Evolutionary conservation across 208 protist species (phyloP), one percentile per base, ranked within the genome.

Genomic region (Naegleria fowleri): DNA sequence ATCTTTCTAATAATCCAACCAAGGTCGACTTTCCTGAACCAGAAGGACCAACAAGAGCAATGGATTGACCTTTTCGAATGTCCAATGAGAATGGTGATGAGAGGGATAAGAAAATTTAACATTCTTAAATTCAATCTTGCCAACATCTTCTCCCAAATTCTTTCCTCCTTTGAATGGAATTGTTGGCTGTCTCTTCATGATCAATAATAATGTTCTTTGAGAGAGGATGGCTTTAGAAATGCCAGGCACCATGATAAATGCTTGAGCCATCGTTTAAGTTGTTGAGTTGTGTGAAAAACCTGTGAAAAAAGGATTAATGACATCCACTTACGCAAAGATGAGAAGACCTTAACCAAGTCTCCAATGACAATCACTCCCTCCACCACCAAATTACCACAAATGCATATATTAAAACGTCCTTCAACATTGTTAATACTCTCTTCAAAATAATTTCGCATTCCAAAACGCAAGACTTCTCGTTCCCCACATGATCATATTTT

Each of bases 1-100:
- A 96, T 89, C 95, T 95, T 92, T 96, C 95, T 36, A 97, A 83
- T 33, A 97, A 93, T 16, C 91, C 92, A 89, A 97, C 95, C 38
- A 96, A 94, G 85, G 95, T 95, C 2, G 95, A 96, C 93, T 97
- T 97, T 43, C 86, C 86, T 55, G 76, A 83, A 85, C 88, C 88
- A 36, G 88, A 90, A 38, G 39, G 19, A 38, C 88, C 88, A 22
- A 90, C 88, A 19, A 90, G 52, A 39, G 88, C 88, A 90, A 36
- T 38, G 5, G 38, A 6, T 29, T 58, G 11, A 90, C 25, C 29
- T 38, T 5, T 15, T 29, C 51, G 4, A 90, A 90, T 39, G 22
- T 90, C 39, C 29, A 90, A 51, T 15, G 7, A n/a, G 13, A 90
- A 38, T 90, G 5, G 15, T 41, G 88, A 55, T 48, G 40, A 36